Conservation (phyloP, 176 grass and related monocot genomes). For the Juncus effusus region DNA sequence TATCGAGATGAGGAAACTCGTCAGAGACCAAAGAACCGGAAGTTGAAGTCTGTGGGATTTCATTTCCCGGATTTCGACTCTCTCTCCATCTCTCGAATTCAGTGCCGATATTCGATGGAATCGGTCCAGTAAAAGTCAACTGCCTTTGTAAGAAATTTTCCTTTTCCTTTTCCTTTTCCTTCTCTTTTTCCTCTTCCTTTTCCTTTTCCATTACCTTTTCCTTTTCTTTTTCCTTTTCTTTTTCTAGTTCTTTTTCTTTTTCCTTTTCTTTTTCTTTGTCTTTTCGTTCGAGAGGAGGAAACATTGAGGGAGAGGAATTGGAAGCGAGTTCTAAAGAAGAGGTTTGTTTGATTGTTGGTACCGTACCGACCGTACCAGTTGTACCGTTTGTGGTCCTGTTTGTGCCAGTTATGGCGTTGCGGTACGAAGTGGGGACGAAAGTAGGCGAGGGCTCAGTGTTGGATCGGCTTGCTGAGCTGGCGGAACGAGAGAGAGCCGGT, state of each 20-base stretch:
- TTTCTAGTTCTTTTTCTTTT: too few relatives aligned
- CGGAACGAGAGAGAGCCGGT: constrained; percentile 59
- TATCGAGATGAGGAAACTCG: constrained; percentile 97
- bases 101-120: constrained; percentile 32
- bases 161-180: too few relatives aligned
- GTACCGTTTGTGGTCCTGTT: constrained; percentile 32
- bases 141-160: too few relatives aligned
- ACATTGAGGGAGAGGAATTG: constrained; percentile 33
- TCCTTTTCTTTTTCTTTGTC: too few relatives aligned
- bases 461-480: constrained; percentile 62
- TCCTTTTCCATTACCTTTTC: too few relatives aligned
- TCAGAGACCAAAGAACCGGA: constrained; percentile 46
- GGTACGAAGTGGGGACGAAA: constrained; percentile 66
- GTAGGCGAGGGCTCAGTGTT: constrained; percentile 54
- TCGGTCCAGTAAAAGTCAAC: neutral
- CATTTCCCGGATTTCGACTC: constrained; percentile 18
- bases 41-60: constrained; percentile 50
- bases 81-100: constrained; percentile 54
- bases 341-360: constrained; percentile 26
- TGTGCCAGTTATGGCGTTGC: constrained; percentile 82
- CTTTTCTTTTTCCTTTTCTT: too few relatives aligned
- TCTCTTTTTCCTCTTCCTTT: too few relatives aligned
- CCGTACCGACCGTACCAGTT: constrained; percentile 11
- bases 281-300: constrained; percentile 27
- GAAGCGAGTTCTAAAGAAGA: constrained; percentile 29